These are phyloP conservation scores for Russula virescens DNA, from an alignment of 768 basidiomycete species.

Conservation along the genomic window DNA sequence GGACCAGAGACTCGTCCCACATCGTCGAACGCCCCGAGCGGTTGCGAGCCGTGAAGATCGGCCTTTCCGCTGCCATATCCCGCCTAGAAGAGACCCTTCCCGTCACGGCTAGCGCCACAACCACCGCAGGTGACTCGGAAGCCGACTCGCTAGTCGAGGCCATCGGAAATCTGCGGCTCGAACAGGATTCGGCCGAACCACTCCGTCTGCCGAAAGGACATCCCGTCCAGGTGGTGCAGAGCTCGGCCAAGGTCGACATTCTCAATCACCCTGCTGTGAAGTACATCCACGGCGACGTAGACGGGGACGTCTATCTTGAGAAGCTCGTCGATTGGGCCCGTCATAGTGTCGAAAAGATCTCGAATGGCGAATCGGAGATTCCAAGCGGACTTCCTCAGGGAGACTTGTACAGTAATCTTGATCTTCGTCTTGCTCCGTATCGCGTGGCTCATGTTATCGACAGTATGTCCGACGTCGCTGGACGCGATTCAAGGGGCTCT, in stretches of 20 bases:
- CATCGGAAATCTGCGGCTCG: constrained; percentile 35
- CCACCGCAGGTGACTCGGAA: not conserved
- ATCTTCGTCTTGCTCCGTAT: not conserved
- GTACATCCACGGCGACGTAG: constrained; percentile 67
- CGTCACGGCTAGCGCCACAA: not conserved
- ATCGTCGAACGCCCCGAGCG: constrained; percentile 93
- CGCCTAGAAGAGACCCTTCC: constrained; percentile 46
- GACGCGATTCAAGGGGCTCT: constrained; percentile 76
- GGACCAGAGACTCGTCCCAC: constrained; percentile 62
- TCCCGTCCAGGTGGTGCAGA: constrained; percentile 46
- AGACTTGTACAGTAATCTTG: constrained; percentile 71
- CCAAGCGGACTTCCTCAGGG: constrained; percentile 65
- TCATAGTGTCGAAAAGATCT: constrained; percentile 58
- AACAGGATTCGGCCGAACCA: not conserved
- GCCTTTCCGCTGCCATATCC: constrained; percentile 74
- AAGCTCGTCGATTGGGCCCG: constrained; percentile 54
- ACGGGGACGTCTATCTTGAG: constrained; percentile 60
- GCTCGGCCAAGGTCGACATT: constrained; percentile 49
- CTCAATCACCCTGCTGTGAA: constrained; percentile 60
- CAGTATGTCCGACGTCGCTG: constrained; percentile 75
- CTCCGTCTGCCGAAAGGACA: constrained; percentile 15
- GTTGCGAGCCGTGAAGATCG: constrained; percentile 75
- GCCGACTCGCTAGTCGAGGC: constrained; percentile 20
- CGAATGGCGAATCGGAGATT: constrained; percentile 63
- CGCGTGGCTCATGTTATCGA: not conserved